These are phyloP conservation scores for Zymoseptoria ardabiliae DNA, from an alignment of 2,329 filamentous ascomycete species.

Conservation along the genomic window DNA sequence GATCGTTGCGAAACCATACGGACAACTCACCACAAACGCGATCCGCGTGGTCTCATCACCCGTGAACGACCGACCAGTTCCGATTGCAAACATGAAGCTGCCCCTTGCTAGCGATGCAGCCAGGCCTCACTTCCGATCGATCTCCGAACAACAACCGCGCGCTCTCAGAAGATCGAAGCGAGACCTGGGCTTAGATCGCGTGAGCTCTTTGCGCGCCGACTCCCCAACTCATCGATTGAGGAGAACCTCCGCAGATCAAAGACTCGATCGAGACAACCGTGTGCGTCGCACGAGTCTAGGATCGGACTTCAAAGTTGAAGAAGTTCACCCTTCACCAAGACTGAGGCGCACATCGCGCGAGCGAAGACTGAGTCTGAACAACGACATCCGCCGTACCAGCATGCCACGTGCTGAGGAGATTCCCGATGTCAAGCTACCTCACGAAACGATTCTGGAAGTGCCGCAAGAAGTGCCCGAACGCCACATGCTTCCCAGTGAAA, in stretches of 20 bases:
- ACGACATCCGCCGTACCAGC: constrained; percentile 15
- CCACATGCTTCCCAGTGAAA: constrained; percentile 17
- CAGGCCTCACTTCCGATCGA: background rate
- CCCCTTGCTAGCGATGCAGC: background rate
- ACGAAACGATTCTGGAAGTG: constrained; percentile 11
- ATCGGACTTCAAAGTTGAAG: background rate
- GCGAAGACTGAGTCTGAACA: constrained; percentile 14
- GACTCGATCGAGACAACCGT: background rate
- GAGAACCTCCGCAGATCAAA: constrained; percentile 6
- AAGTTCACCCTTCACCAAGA: constrained; percentile 4
- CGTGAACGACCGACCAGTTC: background rate
- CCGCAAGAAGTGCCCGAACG: constrained; percentile 19
- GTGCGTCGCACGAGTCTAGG: background rate
- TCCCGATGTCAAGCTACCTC: background rate
- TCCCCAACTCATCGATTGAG: constrained; percentile 1
- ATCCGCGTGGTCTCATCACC: background rate
- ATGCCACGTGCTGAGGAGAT: background rate
- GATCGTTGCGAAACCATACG: background rate
- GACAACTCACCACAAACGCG: background rate
- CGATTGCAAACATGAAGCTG: background rate
- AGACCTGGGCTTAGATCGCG: constrained; percentile 10
- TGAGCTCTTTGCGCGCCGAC: constrained; percentile 3
- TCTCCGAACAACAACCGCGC: background rate
- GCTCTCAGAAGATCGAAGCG: constrained; percentile 12
- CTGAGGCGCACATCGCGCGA: constrained; percentile 16